Conservation (phyloP, 352 stramenopile genomes). For the Pythium rishiriense region DNA sequence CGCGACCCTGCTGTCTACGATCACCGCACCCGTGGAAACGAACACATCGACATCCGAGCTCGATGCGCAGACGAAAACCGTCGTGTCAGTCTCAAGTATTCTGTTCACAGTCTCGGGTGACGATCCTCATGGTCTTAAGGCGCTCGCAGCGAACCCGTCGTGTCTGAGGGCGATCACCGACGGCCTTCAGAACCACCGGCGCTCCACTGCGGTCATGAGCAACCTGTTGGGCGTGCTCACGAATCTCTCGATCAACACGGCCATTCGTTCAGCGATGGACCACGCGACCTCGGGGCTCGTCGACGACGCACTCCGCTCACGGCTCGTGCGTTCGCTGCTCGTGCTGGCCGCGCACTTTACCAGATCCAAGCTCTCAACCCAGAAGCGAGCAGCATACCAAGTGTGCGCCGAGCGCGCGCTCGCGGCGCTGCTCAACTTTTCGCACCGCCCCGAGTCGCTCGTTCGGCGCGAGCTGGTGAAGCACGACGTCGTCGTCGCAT, state of each 20-base stretch:
- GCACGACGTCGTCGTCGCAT: constrained; percentile 16
- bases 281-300: not conserved
- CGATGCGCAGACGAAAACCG: not conserved
- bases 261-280: constrained; percentile 24
- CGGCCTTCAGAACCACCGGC: constrained; percentile 9
- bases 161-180: constrained; percentile 19
- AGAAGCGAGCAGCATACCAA: constrained; percentile 1
- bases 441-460: constrained; percentile 36
- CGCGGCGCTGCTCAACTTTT: constrained; percentile 67
- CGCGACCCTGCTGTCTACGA: not conserved
- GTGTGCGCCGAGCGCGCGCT: constrained; percentile 45
- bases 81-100: constrained; percentile 40
- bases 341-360: constrained; percentile 22
- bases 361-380: not conserved
- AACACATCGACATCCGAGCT: not conserved
- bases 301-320: not conserved
- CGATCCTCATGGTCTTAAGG: constrained; percentile 26
- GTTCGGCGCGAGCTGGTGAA: constrained; percentile 40
- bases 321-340: constrained; percentile 28
- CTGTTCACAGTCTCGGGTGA: constrained; percentile 61
- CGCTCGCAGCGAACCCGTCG: constrained; percentile 15
- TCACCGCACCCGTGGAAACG: not conserved
- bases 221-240: constrained; percentile 58
- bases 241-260: constrained; percentile 53
- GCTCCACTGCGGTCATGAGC: constrained; percentile 10